Evolutionary conservation across 2,329 filamentous ascomycete genomes (phyloP), one percentile per base, ranked within the genome.

Genomic region (Xylariaceae sp.): DNA sequence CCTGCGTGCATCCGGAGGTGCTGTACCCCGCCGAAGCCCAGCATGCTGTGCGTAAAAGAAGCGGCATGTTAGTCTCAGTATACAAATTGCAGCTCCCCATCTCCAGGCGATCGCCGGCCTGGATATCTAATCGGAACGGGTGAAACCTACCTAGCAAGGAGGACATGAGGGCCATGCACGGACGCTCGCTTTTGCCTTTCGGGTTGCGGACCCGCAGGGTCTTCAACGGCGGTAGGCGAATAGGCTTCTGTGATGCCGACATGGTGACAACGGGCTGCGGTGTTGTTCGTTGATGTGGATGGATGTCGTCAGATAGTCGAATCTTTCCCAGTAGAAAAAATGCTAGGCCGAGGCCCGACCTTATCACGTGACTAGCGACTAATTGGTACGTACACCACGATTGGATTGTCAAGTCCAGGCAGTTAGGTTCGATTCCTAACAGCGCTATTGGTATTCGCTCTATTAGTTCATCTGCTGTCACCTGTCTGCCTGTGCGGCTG

Each of bases 11-110:
- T 40, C 84, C 84, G 12, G 79, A 70, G 5, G 81, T 78, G 71
- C 77, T 88, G 74, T 88, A 88, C 46, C 90, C 90, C 26, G 87
- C 83, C 2, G 90, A 93, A 1, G 90, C 90, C 90, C 90, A 95
- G 75, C 90, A 95, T 60, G 89, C 90, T 93, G 60, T 62, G 12
- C 45, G 40, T 20, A 14, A 37, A 5, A 32, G 10, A n/a, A 5
- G 2, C n/a, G 18, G 18, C 20, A 20, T 26, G 29, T 63, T 23
- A 63, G 62, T 26, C 44, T 18, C 29, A 4, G 32, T 16, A 40
- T 14, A 41, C 7, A 37, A 44, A 44, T 23, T 26, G 10, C 9
- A 16, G 40, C 45, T 14, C 10, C 18, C 20, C 19, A 12, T 19
- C 20, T 48, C 47, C 42, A 20, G 12, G 4, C 29, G 40, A 20